phyloP scores from a whole-genome alignment of 2,329 filamentous ascomycete genomes.

The Neopestalotiopsis sp. region DNA sequence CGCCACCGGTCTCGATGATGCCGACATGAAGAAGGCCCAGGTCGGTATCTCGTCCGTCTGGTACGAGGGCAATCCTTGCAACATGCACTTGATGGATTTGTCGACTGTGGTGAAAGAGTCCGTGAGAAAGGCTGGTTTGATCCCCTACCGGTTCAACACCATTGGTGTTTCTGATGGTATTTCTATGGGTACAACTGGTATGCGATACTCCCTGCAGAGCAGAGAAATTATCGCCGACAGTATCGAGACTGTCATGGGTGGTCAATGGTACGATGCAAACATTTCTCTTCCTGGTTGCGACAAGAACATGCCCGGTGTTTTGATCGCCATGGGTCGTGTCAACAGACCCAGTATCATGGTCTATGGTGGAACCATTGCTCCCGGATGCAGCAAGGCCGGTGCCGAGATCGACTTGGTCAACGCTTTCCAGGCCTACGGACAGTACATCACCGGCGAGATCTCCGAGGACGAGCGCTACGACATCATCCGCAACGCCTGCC shows the following conservation, averaged over 20 bases:
- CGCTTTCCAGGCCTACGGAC: constrained; percentile 96
- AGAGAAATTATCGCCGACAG: constrained; percentile 96
- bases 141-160: constrained; percentile 98
- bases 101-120: constrained; percentile 74
- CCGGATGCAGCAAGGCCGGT: constrained; percentile 81
- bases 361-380: constrained; percentile 92
- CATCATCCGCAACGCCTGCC: constrained; percentile 47
- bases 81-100: constrained; percentile 96
- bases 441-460: constrained; percentile 51
- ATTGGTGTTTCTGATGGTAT: constrained; percentile 97
- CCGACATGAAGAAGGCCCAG: constrained; percentile 94
- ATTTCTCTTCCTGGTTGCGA: constrained; percentile 59
- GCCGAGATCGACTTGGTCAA: constrained; percentile 91
- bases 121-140: constrained; percentile 73
- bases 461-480: constrained; percentile 50
- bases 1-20: constrained; percentile 85
- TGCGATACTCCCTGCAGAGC: constrained; percentile 91
- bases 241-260: constrained; percentile 91
- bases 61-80: constrained; percentile 98
- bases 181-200: constrained; percentile 96
- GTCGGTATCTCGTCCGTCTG: constrained; percentile 97
- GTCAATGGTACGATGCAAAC: constrained; percentile 91
- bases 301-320: constrained; percentile 56
- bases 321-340: constrained; percentile 58
- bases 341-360: constrained; percentile 84